These are phyloP conservation scores for Aristolochia fimbriata DNA, from an alignment of 164 flowering plant species.

Conservation along the genomic window DNA sequence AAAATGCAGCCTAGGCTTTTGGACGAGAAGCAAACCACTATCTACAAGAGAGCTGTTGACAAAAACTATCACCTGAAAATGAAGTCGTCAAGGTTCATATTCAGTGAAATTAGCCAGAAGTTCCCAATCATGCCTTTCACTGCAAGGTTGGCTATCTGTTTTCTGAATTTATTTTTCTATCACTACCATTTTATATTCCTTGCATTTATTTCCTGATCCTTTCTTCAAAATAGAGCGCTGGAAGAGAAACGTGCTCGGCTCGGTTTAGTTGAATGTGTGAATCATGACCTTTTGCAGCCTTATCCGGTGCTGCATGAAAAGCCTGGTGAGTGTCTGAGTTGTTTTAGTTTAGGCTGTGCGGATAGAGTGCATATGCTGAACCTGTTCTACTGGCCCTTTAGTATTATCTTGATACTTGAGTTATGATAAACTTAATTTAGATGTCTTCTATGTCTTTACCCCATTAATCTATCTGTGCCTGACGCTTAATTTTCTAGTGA, in stretches of 20 bases:
- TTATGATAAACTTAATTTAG: too few species aligned
- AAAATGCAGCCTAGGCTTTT: slow-evolving; percentile 72
- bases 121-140: slow-evolving; percentile 92
- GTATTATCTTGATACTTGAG: background rate
- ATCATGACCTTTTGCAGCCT: slow-evolving; percentile 91
- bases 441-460: too few species aligned
- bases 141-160: slow-evolving; percentile 52
- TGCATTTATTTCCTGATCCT: background rate
- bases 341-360: background rate
- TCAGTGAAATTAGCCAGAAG: slow-evolving; percentile 84
- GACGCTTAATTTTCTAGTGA: too few species aligned
- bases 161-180: slow-evolving; percentile 17
- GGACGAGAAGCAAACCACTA: slow-evolving; percentile 90
- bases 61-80: slow-evolving; percentile 85
- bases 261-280: slow-evolving; percentile 89
- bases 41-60: slow-evolving; percentile 90
- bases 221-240: slow-evolving; percentile 40
- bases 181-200: too few species aligned
- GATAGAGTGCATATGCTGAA: background rate
- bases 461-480: too few species aligned
- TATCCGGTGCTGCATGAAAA: slow-evolving; percentile 96
- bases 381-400: background rate
- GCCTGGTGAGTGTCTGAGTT: slow-evolving; percentile 42
- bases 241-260: slow-evolving; percentile 94
- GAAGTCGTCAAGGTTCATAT: slow-evolving; percentile 93